Conservation (phyloP, 2,329 filamentous ascomycete species). For the Curvularia hawaiiensis region DNA sequence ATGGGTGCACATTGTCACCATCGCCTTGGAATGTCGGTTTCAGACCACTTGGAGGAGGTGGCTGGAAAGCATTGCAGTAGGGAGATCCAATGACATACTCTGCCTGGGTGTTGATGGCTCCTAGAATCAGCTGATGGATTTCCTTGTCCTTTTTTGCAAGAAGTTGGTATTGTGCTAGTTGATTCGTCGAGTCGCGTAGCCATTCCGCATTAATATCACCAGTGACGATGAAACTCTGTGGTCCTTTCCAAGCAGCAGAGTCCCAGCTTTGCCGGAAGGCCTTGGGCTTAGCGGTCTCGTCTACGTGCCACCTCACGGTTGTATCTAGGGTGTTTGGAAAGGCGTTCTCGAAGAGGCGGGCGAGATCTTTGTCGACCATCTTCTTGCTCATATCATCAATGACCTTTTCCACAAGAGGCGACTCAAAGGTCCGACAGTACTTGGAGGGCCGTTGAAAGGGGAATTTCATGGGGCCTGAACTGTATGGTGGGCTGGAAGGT, state of each 20-base stretch:
- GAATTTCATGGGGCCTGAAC: slow-evolving; percentile 76
- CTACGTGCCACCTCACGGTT: slow-evolving; percentile 84
- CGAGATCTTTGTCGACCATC: slow-evolving; percentile 85
- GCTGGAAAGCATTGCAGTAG: slow-evolving; percentile 98
- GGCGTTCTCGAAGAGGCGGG: slow-evolving; percentile 91
- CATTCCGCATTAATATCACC: slow-evolving; percentile 93
- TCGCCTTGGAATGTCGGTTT: slow-evolving; percentile 76
- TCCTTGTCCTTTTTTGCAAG: slow-evolving; percentile 80
- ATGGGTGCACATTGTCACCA: slow-evolving; percentile 81
- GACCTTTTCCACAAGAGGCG: slow-evolving; percentile 83
- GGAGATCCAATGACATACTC: slow-evolving; percentile 94
- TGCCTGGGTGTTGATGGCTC: slow-evolving; percentile 93
- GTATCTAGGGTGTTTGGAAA: slow-evolving; percentile 93
- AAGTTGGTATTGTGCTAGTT: slow-evolving; percentile 86
- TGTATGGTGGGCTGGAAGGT: slow-evolving; percentile 70
- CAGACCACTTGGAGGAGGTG: slow-evolving; percentile 81
- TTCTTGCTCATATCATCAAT: slow-evolving; percentile 80
- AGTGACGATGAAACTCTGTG: slow-evolving; percentile 92
- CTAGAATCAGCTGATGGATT: slow-evolving; percentile 80
- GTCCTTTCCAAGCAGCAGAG: slow-evolving; percentile 73
- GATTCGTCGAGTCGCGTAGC: slow-evolving; percentile 92
- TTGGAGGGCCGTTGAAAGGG: slow-evolving; percentile 84
- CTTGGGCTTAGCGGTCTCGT: slow-evolving; percentile 56
- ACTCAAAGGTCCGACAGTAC: slow-evolving; percentile 88
- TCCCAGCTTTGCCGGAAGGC: slow-evolving; percentile 43